Percentiles rank a stretch among this genome's conserved stretches.
Evolutionary conservation across 139 green algal species (phyloP).

Genomic region (Closterium sp.): DNA sequence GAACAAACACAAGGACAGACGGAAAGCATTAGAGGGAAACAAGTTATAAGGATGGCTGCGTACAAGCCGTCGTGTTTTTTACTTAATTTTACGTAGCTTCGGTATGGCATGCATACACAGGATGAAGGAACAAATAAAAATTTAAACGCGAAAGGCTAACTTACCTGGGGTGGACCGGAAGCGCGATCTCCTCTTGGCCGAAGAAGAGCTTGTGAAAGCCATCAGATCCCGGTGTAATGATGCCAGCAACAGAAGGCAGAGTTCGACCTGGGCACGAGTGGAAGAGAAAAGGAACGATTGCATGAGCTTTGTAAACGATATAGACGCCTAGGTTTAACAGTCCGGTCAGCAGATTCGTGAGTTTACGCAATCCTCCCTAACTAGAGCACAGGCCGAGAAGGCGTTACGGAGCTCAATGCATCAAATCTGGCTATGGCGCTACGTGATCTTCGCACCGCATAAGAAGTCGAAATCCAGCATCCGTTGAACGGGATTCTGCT

Average conservation of each 20-base stretch:
- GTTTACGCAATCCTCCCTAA: no score
- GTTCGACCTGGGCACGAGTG: conserved; percentile 8
- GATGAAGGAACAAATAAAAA: no score
- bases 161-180: conserved; percentile 69
- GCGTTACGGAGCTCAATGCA: neutral
- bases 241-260: conserved; percentile 80
- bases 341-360: no score
- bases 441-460: conserved; percentile 58
- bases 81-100: neutral
- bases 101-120: neutral
- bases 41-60: neutral
- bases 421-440: neutral
- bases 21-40: no score
- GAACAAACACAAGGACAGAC: neutral
- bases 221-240: conserved; percentile 76
- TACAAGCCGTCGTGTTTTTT: no score
- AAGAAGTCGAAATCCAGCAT: conserved; percentile 97
- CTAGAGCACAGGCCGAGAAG: no score
- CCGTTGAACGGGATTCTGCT: conserved; percentile 78
- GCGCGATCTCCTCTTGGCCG: conserved; percentile 82
- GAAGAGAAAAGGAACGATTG: neutral
- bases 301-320: no score
- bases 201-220: conserved; percentile 96
- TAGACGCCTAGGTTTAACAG: no score
- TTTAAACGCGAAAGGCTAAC: neutral